Evolutionary conservation across 2,329 filamentous ascomycete species (phyloP).

Genomic region (Pseudocercospora ulei): DNA sequence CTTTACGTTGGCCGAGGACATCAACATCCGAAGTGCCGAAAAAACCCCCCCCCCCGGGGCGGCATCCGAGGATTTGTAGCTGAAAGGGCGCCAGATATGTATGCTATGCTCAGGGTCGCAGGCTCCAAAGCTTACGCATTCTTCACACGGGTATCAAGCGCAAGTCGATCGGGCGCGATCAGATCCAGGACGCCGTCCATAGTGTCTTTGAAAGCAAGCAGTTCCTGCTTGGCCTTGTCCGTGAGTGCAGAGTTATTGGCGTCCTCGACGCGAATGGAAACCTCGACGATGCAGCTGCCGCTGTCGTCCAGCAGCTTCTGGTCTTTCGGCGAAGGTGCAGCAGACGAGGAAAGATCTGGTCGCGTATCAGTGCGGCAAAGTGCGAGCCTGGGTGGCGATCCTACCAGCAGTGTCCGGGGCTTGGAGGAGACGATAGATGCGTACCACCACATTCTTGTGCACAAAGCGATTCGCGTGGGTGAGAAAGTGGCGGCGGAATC

Average conservation of each 20-base stretch:
- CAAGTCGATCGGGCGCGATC: constrained; percentile 49
- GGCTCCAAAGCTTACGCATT: too few species aligned
- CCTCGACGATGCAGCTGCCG: constrained; percentile 51
- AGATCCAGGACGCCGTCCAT: constrained; percentile 51
- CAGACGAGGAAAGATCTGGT: constrained; percentile 28
- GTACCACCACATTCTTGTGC: constrained; percentile 49
- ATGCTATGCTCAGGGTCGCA: too few species aligned
- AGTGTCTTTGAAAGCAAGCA: constrained; percentile 47
- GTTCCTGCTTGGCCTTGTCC: constrained; percentile 46
- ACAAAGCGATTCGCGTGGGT: constrained; percentile 51
- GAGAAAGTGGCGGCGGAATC: constrained; percentile 44
- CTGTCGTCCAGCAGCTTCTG: constrained; percentile 48
- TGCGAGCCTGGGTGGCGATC: neutral
- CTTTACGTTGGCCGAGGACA: too few species aligned
- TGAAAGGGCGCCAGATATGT: too few species aligned
- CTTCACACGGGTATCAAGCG: constrained; percentile 51
- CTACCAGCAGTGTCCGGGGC: constrained; percentile 13
- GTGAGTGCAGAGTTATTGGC: constrained; percentile 47
- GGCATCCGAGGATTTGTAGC: too few species aligned
- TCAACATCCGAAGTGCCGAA: too few species aligned
- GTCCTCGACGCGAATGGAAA: constrained; percentile 49
- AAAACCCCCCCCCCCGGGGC: too few species aligned
- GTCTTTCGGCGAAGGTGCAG: constrained; percentile 37
- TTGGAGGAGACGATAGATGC: constrained; percentile 43
- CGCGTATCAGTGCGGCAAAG: neutral